Evolutionary conservation across 2,329 filamentous ascomycete species (phyloP).

Genomic region (Penicillium thymicola): DNA sequence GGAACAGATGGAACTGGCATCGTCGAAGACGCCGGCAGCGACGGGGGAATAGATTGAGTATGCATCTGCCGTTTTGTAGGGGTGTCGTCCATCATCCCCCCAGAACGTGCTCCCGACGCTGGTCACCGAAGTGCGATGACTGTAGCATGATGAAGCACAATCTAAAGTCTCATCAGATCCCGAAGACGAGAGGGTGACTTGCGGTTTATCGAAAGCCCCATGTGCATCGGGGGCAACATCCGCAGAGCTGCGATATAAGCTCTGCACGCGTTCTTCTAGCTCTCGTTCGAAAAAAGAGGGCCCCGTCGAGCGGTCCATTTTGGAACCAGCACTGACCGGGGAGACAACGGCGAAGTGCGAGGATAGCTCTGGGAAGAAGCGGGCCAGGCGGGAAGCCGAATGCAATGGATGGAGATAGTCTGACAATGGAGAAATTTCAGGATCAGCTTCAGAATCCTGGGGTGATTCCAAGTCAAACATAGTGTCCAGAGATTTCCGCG

Average conservation of each 20-base stretch:
- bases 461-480: constrained; percentile 15
- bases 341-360: constrained; percentile 28
- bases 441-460: constrained; percentile 15
- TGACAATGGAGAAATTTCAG: constrained; percentile 28
- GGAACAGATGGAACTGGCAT: constrained; percentile 12
- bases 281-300: constrained; percentile 12
- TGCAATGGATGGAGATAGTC: constrained; percentile 11
- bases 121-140: constrained; percentile 33
- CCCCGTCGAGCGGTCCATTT: constrained; percentile 2
- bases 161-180: constrained; percentile 27
- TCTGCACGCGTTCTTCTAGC: constrained; percentile 16
- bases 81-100: constrained; percentile 1
- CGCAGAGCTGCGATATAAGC: constrained; percentile 11
- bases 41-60: constrained; percentile 28
- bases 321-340: constrained; percentile 17
- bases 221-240: background rate
- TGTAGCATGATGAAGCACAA: constrained; percentile 37
- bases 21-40: constrained; percentile 36
- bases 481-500: constrained; percentile 8
- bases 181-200: constrained; percentile 16
- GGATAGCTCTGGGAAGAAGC: constrained; percentile 32
- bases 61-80: constrained; percentile 19
- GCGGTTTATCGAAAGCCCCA: background rate
- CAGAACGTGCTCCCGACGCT: constrained; percentile 31
- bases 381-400: constrained; percentile 18